These are phyloP conservation scores for Quillaja saponaria DNA, from an alignment of 306 rosid species.

Conservation along the genomic window DNA sequence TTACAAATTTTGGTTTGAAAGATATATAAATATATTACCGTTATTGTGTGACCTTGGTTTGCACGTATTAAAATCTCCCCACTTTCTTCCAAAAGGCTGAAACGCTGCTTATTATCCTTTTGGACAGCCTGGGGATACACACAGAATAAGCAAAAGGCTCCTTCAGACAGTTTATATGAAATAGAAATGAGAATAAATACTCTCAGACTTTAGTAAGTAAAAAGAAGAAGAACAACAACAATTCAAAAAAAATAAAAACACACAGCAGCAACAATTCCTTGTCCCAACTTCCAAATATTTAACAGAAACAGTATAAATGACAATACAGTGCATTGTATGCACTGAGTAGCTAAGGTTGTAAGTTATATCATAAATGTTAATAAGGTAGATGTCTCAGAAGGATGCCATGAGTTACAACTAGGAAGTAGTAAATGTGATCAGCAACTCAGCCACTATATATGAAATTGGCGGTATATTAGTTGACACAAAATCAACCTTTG, in stretches of 20 bases:
- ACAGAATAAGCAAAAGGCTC: slow-evolving; percentile 22
- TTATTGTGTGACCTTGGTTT: slow-evolving; percentile 87
- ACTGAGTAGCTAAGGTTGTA: too few relatives aligned
- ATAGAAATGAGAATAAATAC: slow-evolving; percentile 1
- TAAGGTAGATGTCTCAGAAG: too few relatives aligned
- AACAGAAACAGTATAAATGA: too few relatives aligned
- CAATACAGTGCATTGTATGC: too few relatives aligned
- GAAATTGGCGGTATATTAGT: too few relatives aligned
- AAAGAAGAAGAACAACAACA: slow-evolving; percentile 4
- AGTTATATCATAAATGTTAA: too few relatives aligned
- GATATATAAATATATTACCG: slow-evolving; percentile 39
- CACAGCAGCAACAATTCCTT: too few relatives aligned
- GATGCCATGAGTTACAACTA: too few relatives aligned
- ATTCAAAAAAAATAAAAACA: neutral
- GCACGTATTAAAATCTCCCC: slow-evolving; percentile 82
- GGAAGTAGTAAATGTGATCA: too few relatives aligned
- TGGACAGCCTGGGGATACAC: slow-evolving; percentile 64
- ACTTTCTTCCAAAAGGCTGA: slow-evolving; percentile 76
- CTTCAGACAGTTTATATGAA: slow-evolving; percentile 12
- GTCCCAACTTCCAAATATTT: too few relatives aligned
- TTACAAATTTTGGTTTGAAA: neutral
- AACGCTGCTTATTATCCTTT: slow-evolving; percentile 88
- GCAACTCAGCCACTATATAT: too few relatives aligned
- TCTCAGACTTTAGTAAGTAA: neutral
- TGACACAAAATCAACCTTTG: too few relatives aligned